A percentile compares a stretch with the other conserved stretches of the same genome.
Evolutionary conservation across 78 protist species (phyloP).

Genomic region (Dictyostelium intermedium): DNA sequence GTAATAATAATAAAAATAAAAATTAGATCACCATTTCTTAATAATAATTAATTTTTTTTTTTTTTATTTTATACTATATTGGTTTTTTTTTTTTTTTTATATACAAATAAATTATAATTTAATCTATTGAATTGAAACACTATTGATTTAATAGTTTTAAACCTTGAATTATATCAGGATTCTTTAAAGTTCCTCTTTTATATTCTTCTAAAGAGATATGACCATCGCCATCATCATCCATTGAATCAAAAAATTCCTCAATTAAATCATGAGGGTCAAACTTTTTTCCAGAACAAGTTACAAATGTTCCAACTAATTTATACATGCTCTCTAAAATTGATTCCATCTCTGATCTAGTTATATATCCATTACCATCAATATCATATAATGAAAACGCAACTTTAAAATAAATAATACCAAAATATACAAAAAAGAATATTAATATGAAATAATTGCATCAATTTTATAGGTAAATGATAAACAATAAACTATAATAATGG

Average conservation of each 20-base stretch:
- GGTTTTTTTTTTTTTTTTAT: background rate
- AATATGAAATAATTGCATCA: background rate
- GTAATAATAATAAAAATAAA: background rate
- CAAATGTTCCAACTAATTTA: slow-evolving; percentile 82
- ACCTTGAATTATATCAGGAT: slow-evolving; percentile 86
- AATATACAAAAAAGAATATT: background rate
- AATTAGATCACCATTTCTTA: background rate
- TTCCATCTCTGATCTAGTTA: slow-evolving; percentile 72
- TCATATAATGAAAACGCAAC: slow-evolving; percentile 85
- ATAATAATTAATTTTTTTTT: no score
- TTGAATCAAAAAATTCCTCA: slow-evolving; percentile 80
- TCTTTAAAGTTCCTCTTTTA: slow-evolving; percentile 85
- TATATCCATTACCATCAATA: slow-evolving; percentile 83
- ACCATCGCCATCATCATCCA: slow-evolving; percentile 86
- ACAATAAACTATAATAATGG: background rate
- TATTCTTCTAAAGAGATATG: slow-evolving; percentile 72
- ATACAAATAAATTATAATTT: background rate
- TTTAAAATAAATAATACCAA: background rate
- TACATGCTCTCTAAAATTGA: slow-evolving; percentile 81
- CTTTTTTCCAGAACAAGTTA: slow-evolving; percentile 80
- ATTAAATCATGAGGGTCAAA: slow-evolving; percentile 80
- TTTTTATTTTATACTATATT: no score
- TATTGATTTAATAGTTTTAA: slow-evolving; percentile 41
- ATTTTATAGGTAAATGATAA: no score
- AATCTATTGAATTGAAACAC: background rate